Percentiles rank a stretch among this genome's conserved stretches.
These are phyloP conservation scores for Epichloe aotearoae DNA, from an alignment of 2,329 filamentous ascomycete genomes.

Conservation along the genomic window DNA sequence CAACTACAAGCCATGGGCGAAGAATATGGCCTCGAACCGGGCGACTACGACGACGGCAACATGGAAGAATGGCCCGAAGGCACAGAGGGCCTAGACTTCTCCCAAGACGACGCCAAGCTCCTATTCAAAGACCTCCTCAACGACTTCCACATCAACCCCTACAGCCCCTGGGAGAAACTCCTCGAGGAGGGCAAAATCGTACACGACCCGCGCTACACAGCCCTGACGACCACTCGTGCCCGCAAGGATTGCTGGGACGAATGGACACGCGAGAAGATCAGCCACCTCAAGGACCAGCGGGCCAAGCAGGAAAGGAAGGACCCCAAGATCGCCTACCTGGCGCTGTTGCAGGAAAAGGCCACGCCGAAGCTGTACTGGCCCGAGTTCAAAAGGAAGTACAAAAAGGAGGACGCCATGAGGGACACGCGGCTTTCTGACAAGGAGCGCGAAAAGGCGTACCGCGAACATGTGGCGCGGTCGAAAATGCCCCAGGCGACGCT, in stretches of 20 bases:
- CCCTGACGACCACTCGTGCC: slow-evolving; percentile 65
- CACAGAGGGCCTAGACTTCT: slow-evolving; percentile 55
- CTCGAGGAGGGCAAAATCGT: slow-evolving; percentile 71
- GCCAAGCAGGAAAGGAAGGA: slow-evolving; percentile 69
- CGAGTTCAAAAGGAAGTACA: slow-evolving; percentile 86
- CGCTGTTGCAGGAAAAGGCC: slow-evolving; percentile 67
- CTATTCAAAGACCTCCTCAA: slow-evolving; percentile 79
- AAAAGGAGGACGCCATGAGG: slow-evolving; percentile 69
- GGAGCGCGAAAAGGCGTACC: slow-evolving; percentile 67
- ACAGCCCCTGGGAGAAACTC: slow-evolving; percentile 81
- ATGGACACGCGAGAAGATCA: slow-evolving; percentile 71
- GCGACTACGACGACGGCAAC: slow-evolving; percentile 58
- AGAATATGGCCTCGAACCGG: slow-evolving; percentile 66
- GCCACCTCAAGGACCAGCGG: slow-evolving; percentile 55
- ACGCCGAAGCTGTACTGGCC: slow-evolving; percentile 93
- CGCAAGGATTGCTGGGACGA: slow-evolving; percentile 72
- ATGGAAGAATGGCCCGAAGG: slow-evolving; percentile 55
- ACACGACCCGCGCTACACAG: slow-evolving; percentile 77
- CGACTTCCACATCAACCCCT: slow-evolving; percentile 73
- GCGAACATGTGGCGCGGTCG: slow-evolving; percentile 56
- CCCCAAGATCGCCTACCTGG: slow-evolving; percentile 69
- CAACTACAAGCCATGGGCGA: slow-evolving; percentile 83
- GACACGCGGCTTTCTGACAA: slow-evolving; percentile 58
- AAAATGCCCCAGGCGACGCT: slow-evolving; percentile 52
- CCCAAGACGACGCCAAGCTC: slow-evolving; percentile 60